phyloP scores from a whole-genome alignment of 164 flowering plant genomes.

The Annona squamosa region DNA sequence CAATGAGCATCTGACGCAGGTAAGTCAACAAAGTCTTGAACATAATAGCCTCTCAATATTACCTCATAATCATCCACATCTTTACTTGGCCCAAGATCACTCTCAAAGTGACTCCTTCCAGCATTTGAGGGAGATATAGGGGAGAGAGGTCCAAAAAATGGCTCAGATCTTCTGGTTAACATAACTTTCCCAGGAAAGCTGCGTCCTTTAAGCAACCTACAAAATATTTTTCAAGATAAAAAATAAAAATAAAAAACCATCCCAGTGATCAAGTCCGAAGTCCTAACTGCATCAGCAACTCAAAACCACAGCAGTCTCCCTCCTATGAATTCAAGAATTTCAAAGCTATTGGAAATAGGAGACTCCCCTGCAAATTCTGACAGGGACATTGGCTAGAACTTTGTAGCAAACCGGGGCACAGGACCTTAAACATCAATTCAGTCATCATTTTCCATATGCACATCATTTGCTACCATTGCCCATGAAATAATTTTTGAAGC shows the following conservation, averaged over 20 bases:
- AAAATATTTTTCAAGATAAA: background rate
- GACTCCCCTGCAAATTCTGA: background rate
- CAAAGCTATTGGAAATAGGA: background rate
- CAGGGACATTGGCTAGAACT: background rate
- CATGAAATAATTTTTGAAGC: no score
- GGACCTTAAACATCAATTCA: background rate
- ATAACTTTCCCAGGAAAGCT: conserved; percentile 93
- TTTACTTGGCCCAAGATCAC: conserved; percentile 44
- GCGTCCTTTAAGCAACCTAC: conserved; percentile 83
- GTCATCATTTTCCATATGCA: background rate
- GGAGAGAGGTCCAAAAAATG: conserved; percentile 28
- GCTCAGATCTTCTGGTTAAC: conserved; percentile 63
- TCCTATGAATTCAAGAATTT: background rate
- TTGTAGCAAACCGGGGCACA: background rate
- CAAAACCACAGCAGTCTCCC: background rate
- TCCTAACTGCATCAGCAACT: background rate
- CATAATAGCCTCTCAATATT: background rate
- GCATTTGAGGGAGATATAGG: conserved; percentile 34
- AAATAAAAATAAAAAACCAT: background rate
- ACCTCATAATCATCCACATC: conserved; percentile 48
- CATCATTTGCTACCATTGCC: background rate
- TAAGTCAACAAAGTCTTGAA: background rate
- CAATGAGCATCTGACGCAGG: background rate
- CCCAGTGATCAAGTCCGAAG: background rate
- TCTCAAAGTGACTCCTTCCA: conserved; percentile 49